Evolutionary conservation across 139 green algal species (phyloP), one percentile per base, ranked within the genome.

Genomic region (Chlorokybus atmophyticus): DNA sequence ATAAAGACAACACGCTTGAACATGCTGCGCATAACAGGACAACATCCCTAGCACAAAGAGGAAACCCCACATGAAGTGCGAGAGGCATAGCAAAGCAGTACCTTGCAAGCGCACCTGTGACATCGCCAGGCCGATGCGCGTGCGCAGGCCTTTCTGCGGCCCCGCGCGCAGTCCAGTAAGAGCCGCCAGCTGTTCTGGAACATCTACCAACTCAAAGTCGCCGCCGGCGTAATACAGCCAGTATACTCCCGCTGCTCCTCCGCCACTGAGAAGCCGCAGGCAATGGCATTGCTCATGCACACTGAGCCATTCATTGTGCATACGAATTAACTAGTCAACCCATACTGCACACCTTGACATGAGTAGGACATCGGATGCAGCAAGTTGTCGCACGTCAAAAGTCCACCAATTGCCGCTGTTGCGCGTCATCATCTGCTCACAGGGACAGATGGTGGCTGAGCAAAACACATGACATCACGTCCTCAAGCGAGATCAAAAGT

Each of bases 401-500:
- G 67, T 80, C 87, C 87, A 95, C 88, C 88, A 96, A 53, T 84
- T 75, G n/a, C n/a, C n/a, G n/a, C n/a, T n/a, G n/a, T n/a, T n/a
- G n/a, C n/a, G n/a, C n/a, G n/a, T n/a, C n/a, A n/a, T n/a, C n/a
- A n/a, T n/a, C n/a, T n/a, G n/a, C n/a, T n/a, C n/a, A 42, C 38
- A 47, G 17, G 17, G 38, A 47, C 14, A 47, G 38, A 14, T 47
- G 14, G 14, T 21, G 38, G 17, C 38, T 17, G 14, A 14, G 38
- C 14, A 47, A 47, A 17, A 14, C 14, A 47, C 14, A 47, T 14
- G 14, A 47, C 38, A 47, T 14, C 14, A 17, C 14, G 14, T 14
- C 38, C 14, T 14, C 38, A 47, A 21, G 14, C 38, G 17, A 47
- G 38, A 17, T 17, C 38, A 17, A 47, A 21, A 47, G 14, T 47